Evolutionary conservation across 2,329 filamentous ascomycete genomes (phyloP).

Genomic region (Elsinoe australis): DNA sequence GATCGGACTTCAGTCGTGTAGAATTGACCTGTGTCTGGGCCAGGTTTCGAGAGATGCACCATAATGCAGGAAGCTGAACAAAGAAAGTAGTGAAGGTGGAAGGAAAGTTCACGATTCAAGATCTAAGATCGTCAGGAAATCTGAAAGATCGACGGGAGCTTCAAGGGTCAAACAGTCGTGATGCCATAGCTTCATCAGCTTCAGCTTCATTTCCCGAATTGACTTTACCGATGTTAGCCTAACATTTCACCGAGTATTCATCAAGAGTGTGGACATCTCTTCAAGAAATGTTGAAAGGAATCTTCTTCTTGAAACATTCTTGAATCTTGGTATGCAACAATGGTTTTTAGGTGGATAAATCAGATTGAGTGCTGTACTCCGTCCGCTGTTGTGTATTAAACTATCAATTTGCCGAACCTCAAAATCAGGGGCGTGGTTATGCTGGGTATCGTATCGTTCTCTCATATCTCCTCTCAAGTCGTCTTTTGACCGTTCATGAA

Average conservation of each 20-base stretch:
- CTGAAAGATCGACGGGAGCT: neutral
- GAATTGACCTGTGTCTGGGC: conserved; percentile 27
- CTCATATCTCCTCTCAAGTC: conserved; percentile 10
- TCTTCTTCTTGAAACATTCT: no score
- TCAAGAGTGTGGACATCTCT: no score
- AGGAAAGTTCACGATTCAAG: neutral
- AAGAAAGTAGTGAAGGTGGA: no score
- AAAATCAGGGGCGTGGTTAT: no score
- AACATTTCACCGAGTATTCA: no score
- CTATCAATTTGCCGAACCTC: no score
- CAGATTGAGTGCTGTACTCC: neutral
- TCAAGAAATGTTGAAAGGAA: no score
- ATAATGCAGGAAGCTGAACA: conserved; percentile 1
- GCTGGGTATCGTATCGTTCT: conserved; percentile 14
- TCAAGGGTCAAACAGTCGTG: neutral
- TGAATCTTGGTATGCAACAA: no score
- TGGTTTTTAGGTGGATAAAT: no score
- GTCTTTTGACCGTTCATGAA: neutral
- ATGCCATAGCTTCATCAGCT: conserved; percentile 6
- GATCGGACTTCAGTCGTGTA: conserved; percentile 25
- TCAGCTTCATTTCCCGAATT: neutral
- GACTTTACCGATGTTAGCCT: no score
- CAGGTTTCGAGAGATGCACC: conserved; percentile 21
- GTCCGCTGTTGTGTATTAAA: neutral
- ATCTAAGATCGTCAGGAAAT: neutral